Conservation (phyloP, 768 basidiomycete species). For the Gymnopilus junonius region DNA sequence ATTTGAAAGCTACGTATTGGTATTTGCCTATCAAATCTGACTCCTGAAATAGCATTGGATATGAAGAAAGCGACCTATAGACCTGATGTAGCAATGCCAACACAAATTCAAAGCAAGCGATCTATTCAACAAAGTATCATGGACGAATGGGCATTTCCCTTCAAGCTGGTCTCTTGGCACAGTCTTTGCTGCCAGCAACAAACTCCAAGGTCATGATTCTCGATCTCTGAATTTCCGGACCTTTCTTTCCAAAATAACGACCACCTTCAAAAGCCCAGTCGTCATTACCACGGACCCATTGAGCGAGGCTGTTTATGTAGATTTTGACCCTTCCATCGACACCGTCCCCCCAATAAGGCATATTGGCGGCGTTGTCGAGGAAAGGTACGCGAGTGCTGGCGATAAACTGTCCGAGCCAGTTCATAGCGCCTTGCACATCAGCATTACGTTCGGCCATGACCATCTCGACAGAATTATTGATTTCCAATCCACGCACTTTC, state of each 20-base stretch:
- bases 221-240: slow-evolving; percentile 23
- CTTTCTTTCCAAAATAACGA: slow-evolving; percentile 43
- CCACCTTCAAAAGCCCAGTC: slow-evolving; percentile 55
- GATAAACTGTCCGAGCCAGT: slow-evolving; percentile 41
- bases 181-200: too few species aligned
- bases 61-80: too few species aligned
- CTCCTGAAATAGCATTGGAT: too few species aligned
- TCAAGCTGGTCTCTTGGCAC: too few species aligned
- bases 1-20: too few species aligned
- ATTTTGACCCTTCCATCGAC: slow-evolving; percentile 36
- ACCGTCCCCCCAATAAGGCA: slow-evolving; percentile 44
- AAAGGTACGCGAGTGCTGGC: slow-evolving; percentile 43
- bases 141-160: too few species aligned
- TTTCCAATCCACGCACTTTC: slow-evolving; percentile 35
- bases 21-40: too few species aligned
- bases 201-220: slow-evolving; percentile 4
- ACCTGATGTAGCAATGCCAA: too few species aligned
- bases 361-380: slow-evolving; percentile 34
- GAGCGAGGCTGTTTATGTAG: slow-evolving; percentile 53
- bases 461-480: slow-evolving; percentile 52
- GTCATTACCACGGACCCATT: slow-evolving; percentile 55
- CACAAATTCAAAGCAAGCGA: too few species aligned
- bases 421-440: slow-evolving; percentile 41
- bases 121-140: too few species aligned
- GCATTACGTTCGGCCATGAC: slow-evolving; percentile 48